These are phyloP conservation scores for Phytophthora podocarpi DNA, from an alignment of 352 stramenopile genomes.

Conservation along the genomic window DNA sequence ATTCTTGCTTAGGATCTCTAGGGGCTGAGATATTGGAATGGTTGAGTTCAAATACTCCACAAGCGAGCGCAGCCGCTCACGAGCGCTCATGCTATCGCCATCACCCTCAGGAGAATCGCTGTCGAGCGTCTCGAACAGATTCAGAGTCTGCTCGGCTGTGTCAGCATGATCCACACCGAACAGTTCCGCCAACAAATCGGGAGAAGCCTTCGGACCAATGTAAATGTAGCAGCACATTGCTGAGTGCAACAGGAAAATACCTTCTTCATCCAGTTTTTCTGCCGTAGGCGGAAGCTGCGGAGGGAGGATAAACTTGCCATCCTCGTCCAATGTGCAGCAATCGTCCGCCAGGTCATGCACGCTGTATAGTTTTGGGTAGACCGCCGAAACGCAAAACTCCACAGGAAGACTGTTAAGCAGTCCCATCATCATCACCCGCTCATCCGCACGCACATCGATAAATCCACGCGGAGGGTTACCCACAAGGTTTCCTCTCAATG, in stretches of 20 bases:
- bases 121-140: conserved; percentile 72
- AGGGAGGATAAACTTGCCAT: conserved; percentile 81
- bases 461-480: conserved; percentile 80
- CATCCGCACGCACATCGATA: conserved; percentile 86
- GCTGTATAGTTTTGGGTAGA: conserved; percentile 90
- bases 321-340: conserved; percentile 79
- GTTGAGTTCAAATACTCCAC: conserved; percentile 84
- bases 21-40: conserved; percentile 81
- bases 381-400: conserved; percentile 83
- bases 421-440: conserved; percentile 88
- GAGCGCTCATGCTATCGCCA: conserved; percentile 53
- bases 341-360: conserved; percentile 86
- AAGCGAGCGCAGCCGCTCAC: conserved; percentile 68
- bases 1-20: conserved; percentile 87
- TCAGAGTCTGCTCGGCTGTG: conserved; percentile 69
- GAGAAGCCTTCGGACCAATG: conserved; percentile 72
- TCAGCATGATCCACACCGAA: conserved; percentile 86
- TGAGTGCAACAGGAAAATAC: conserved; percentile 89
- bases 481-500: conserved; percentile 83
- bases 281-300: conserved; percentile 78
- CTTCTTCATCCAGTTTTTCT: conserved; percentile 86
- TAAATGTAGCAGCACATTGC: conserved; percentile 90
- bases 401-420: conserved; percentile 80
- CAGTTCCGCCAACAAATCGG: conserved; percentile 80
- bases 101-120: conserved; percentile 39